phyloP scores from a whole-genome alignment of 2,329 filamentous ascomycete species.

The Talaromyces funiculosus region DNA sequence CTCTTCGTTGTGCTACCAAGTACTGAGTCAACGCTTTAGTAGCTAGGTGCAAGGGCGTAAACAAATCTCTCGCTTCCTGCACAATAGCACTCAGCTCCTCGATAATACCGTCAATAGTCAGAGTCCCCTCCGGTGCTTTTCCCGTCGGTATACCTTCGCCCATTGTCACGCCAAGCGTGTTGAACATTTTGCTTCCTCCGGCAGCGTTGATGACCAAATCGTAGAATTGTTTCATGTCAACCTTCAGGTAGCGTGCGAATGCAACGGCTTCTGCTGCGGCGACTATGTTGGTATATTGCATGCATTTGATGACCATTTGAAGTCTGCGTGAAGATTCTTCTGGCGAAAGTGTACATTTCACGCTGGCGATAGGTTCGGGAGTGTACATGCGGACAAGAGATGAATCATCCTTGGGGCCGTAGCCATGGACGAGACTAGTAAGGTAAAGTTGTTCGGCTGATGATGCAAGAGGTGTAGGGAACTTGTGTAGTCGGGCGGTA shows the following conservation, averaged over 20 bases:
- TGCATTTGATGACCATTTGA: constrained; percentile 40
- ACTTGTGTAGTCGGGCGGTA: constrained; percentile 53
- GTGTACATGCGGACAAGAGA: constrained; percentile 52
- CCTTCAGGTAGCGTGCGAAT: constrained; percentile 42
- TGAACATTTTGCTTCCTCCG: constrained; percentile 43
- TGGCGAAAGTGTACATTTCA: constrained; percentile 28
- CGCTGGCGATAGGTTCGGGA: constrained; percentile 35
- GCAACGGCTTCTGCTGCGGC: constrained; percentile 45
- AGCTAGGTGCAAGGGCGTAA: constrained; percentile 35
- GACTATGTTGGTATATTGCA: constrained; percentile 45
- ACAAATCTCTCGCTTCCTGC: constrained; percentile 36
- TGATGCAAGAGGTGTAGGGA: constrained; percentile 56
- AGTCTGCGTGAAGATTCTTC: constrained; percentile 31
- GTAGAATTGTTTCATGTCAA: constrained; percentile 43
- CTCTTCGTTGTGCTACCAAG: constrained; percentile 27
- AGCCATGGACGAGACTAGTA: constrained; percentile 54
- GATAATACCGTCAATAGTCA: constrained; percentile 34
- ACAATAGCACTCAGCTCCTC: constrained; percentile 37
- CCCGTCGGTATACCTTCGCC: constrained; percentile 25
- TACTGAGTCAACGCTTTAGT: constrained; percentile 34
- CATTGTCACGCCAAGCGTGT: constrained; percentile 34
- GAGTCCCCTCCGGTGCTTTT: constrained; percentile 26
- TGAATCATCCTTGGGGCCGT: constrained; percentile 50
- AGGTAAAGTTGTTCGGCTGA: constrained; percentile 63
- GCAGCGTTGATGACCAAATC: constrained; percentile 45